Evolutionary conservation across 1,139 yeast genomes (phyloP).

Genomic region (Lodderomyces oxycetoniae): DNA sequence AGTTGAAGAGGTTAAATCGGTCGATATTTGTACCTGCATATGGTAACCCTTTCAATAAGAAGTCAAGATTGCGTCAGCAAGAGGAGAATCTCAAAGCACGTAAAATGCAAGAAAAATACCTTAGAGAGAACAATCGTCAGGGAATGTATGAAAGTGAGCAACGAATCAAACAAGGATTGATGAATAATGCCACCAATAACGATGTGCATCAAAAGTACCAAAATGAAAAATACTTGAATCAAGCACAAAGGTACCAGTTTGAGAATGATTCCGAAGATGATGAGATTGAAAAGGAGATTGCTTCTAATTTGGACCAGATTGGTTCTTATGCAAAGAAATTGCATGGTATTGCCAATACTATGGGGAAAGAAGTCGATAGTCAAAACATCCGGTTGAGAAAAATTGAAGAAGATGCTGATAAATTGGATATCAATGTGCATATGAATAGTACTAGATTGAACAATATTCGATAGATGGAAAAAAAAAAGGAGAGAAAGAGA

Average conservation of each 20-base stretch:
- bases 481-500: not conserved
- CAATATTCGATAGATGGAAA: slow-evolving; percentile 30
- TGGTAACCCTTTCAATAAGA: slow-evolving; percentile 81
- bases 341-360: slow-evolving; percentile 40
- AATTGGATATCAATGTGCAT: slow-evolving; percentile 52
- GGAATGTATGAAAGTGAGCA: slow-evolving; percentile 47
- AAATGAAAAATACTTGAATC: slow-evolving; percentile 42
- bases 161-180: slow-evolving; percentile 40
- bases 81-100: slow-evolving; percentile 70
- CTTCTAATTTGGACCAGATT: slow-evolving; percentile 51
- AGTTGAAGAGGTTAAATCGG: slow-evolving; percentile 74
- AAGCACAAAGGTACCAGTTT: slow-evolving; percentile 47
- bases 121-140: slow-evolving; percentile 39
- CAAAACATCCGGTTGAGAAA: slow-evolving; percentile 47
- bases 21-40: slow-evolving; percentile 80
- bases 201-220: slow-evolving; percentile 46
- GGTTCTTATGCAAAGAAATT: slow-evolving; percentile 41
- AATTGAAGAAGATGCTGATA: slow-evolving; percentile 54
- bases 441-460: slow-evolving; percentile 44
- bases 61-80: slow-evolving; percentile 67
- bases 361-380: slow-evolving; percentile 46
- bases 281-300: slow-evolving; percentile 54
- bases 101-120: slow-evolving; percentile 56
- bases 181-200: slow-evolving; percentile 33
- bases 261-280: slow-evolving; percentile 57